Evolutionary conservation across 1,284 basidiomycete species (phyloP).

Genomic region (Leucoagaricus sp.): DNA sequence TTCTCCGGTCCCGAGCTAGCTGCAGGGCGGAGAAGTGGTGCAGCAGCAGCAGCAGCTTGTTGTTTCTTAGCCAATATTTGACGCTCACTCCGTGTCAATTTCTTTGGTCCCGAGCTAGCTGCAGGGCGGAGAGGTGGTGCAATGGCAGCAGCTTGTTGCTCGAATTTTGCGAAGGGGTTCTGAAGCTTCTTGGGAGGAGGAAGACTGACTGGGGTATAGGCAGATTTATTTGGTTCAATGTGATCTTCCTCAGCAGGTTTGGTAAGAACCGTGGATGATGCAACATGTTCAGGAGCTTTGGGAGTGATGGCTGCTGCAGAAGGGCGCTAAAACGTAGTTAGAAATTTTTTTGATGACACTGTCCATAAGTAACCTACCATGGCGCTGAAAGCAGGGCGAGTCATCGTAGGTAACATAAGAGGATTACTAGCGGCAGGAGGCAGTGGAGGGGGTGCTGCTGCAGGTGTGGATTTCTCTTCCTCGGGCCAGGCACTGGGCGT

Average conservation of each 20-base stretch:
- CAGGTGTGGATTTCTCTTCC: conserved; percentile 40
- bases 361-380: conserved; percentile 26
- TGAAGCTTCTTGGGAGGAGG: conserved; percentile 83
- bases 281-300: conserved; percentile 44
- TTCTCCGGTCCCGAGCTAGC: too few species aligned
- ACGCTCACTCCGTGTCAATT: conserved; percentile 89
- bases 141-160: conserved; percentile 42
- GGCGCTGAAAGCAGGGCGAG: conserved; percentile 43
- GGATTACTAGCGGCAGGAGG: conserved; percentile 53
- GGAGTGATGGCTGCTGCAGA: conserved; percentile 26
- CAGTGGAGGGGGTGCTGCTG: conserved; percentile 43
- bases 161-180: conserved; percentile 76
- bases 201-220: conserved; percentile 86
- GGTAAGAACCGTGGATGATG: conserved; percentile 50
- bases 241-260: conserved; percentile 79
- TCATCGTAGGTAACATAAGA: conserved; percentile 36
- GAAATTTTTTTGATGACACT: not conserved
- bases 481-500: conserved; percentile 65
- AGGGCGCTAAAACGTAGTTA: conserved; percentile 16
- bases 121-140: conserved; percentile 20
- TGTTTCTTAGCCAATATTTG: conserved; percentile 87
- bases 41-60: too few species aligned
- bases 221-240: conserved; percentile 82
- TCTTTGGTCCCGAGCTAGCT: conserved; percentile 53
- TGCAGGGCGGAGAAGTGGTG: too few species aligned